phyloP scores from a whole-genome alignment of 768 basidiomycete genomes.

The Russula sp. region DNA sequence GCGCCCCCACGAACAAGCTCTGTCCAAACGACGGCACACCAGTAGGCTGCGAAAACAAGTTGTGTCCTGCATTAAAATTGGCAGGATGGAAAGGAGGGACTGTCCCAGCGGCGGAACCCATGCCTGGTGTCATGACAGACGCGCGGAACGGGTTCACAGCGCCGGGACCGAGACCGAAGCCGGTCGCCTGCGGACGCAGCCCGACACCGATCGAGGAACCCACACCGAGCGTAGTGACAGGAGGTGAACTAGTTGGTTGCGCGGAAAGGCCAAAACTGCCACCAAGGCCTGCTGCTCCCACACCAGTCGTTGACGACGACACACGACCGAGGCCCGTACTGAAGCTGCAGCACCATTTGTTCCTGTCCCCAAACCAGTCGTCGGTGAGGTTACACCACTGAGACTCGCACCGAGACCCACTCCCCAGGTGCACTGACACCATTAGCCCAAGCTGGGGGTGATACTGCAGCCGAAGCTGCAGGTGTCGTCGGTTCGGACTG shows the following conservation, averaged over 20 bases:
- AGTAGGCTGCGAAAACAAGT: conserved; percentile 28
- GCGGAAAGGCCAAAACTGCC: conserved; percentile 18
- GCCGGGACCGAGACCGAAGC: conserved; percentile 37
- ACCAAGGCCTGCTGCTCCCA: conserved; percentile 18
- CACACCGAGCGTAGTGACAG: not conserved
- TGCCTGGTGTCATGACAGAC: conserved; percentile 36
- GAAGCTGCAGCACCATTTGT: conserved; percentile 2
- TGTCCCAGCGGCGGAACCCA: conserved; percentile 28
- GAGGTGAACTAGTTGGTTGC: conserved; percentile 30
- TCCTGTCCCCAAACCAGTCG: conserved; percentile 18
- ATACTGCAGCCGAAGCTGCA: conserved; percentile 14
- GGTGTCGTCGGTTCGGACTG: conserved; percentile 54
- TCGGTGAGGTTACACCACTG: not conserved
- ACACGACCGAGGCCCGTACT: not conserved
- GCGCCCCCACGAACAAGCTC: conserved; percentile 27
- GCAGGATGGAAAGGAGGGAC: conserved; percentile 31
- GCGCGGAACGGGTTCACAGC: conserved; percentile 45
- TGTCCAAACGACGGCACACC: conserved; percentile 30
- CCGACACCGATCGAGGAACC: conserved; percentile 34
- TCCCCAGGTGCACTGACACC: not conserved
- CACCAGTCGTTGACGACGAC: conserved; percentile 7
- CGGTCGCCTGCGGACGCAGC: conserved; percentile 43
- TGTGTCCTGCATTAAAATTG: conserved; percentile 14
- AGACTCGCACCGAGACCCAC: conserved; percentile 7
- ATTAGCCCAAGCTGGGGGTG: not conserved